A percentile compares a stretch with the other conserved stretches of the same genome.
These are phyloP conservation scores for Ocimum tenuiflorum DNA, from an alignment of 257 asterid genomes.

Conservation along the genomic window DNA sequence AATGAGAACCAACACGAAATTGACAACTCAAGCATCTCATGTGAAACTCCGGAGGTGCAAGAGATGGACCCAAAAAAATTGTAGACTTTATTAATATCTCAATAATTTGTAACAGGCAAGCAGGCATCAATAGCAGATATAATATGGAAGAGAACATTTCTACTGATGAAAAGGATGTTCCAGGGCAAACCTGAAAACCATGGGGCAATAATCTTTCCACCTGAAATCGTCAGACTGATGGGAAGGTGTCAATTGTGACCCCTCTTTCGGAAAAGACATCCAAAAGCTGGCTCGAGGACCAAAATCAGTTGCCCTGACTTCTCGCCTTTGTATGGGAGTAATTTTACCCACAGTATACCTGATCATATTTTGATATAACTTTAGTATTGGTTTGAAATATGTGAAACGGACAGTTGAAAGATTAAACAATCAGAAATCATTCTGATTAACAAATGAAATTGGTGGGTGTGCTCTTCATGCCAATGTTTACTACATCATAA, in stretches of 20 bases:
- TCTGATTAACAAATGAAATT: conserved; percentile 2
- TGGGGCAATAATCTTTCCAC: conserved; percentile 99
- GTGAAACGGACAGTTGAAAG: background rate
- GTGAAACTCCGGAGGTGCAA: no score
- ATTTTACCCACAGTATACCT: conserved; percentile 97
- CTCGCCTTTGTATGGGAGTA: conserved; percentile 95
- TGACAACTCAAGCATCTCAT: no score
- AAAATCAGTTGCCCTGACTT: conserved; percentile 75
- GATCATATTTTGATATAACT: conserved; percentile 24
- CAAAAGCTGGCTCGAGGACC: conserved; percentile 88
- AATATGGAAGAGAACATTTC: background rate
- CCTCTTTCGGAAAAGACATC: conserved; percentile 90
- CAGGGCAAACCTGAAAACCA: conserved; percentile 81
- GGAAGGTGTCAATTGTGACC: conserved; percentile 83
- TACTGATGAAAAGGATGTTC: background rate
- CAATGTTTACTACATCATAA: background rate
- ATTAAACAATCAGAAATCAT: conserved; percentile 7
- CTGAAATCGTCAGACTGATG: conserved; percentile 95
- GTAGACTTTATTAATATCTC: background rate
- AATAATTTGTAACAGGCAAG: background rate
- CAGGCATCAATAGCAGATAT: background rate
- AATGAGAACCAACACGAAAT: no score
- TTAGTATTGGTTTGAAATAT: conserved; percentile 25
- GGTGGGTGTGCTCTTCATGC: background rate
- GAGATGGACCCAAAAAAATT: no score